Evolutionary conservation across 2,329 filamentous ascomycete genomes (phyloP).

Genomic region (Sclerotinia subarctica): DNA sequence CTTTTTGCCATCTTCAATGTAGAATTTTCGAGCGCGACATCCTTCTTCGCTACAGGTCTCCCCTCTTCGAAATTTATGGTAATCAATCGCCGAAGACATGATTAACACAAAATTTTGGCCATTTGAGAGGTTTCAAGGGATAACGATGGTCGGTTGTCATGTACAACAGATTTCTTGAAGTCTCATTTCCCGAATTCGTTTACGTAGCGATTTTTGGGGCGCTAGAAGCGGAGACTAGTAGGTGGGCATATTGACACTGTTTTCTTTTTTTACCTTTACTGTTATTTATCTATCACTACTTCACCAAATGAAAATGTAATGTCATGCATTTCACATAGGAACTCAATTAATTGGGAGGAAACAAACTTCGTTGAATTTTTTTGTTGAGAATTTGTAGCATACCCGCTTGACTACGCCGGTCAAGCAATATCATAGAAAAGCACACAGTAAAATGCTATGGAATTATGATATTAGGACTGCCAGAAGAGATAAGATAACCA

Average conservation of each 20-base stretch:
- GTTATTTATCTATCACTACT: not conserved
- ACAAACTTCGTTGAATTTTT: constrained; percentile 33
- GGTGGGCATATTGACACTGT: too few relatives aligned
- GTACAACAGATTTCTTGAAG: not conserved
- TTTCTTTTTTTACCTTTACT: too few relatives aligned
- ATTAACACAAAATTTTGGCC: not conserved
- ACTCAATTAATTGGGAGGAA: not conserved
- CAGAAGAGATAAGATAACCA: constrained; percentile 40
- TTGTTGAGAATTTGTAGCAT: constrained; percentile 35
- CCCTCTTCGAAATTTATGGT: constrained; percentile 42
- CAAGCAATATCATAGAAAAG: constrained; percentile 36
- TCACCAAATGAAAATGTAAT: not conserved
- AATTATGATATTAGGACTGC: constrained; percentile 31
- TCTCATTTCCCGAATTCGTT: not conserved
- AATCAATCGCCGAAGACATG: constrained; percentile 38
- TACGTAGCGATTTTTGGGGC: not conserved
- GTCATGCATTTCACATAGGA: not conserved
- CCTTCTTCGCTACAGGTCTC: constrained; percentile 54
- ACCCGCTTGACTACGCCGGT: constrained; percentile 39
- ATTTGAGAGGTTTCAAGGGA: not conserved
- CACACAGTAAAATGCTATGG: constrained; percentile 33
- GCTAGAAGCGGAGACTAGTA: constrained; percentile 6
- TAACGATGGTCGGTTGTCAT: not conserved
- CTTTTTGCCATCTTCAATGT: constrained; percentile 60
- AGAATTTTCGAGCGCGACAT: constrained; percentile 58